Base-by-base conservation (phyloP, 768 basidiomycete species). In the Boletus subparvulus region DNA sequence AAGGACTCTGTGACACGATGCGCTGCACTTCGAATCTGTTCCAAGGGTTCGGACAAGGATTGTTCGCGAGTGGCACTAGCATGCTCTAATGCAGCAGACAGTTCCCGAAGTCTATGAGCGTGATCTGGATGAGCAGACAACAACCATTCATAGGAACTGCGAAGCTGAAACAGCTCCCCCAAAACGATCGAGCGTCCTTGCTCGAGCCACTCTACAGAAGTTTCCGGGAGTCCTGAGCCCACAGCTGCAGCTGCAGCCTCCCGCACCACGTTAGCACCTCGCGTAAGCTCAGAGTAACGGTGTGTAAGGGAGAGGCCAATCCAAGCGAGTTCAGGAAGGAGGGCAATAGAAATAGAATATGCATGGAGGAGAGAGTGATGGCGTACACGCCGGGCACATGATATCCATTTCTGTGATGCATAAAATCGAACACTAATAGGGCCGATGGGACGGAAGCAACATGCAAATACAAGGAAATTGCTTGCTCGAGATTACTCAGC, bases 161-260 rank as follows among this genome's bases (percentile, higher is more conserved):
- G 60, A 19, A 61, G 60, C 24, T 47, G 48, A 12, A 68, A 52
- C 4, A 67, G 41, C 17, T 64, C 48, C 9, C 61, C 51, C 61
- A 58, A 62, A 7, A 62, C 51, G 19, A 62, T 52, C 26, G 64
- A 62, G 1, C 61, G 59, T 17, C 59, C 52, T 28, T 62, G 61
- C 28, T 62, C 61, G 16, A 62, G 61, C 61, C 61, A 62, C 32
- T 62, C 61, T 11, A 60, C 55, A 3, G 61, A 59, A 0, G 37
- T 45, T 35, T 55, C 35, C 1, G 44, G 51, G 17, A 26, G 16
- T 19, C 56, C 56, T 12, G 26, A 50, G 21, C 52, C 56, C 49
- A 66, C 45, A 17, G 68, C 62, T 11, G 56, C 56, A 3, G 67
- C 64, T 0, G 67, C 67, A 2, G 64, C 67, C 6, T 63, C 64